Percentiles rank a stretch among this genome's conserved stretches.
Evolutionary conservation across 2,329 filamentous ascomycete species (phyloP).

Genomic region (Fusarium penzigii): DNA sequence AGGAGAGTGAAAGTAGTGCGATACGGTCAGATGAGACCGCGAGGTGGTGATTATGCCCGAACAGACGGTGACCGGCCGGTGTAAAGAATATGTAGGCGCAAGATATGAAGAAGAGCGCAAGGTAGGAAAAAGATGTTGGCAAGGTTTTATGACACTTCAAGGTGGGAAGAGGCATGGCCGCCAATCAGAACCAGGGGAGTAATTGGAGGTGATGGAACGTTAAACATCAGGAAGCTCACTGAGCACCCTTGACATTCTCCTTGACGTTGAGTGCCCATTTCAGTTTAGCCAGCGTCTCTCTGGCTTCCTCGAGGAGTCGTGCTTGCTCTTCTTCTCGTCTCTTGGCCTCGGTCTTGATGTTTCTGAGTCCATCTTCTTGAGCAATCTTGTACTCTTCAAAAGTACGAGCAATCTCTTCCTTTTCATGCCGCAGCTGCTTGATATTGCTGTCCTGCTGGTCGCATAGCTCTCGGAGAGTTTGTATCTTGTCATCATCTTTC

Average conservation of each 20-base stretch:
- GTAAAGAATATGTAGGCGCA: too few species aligned
- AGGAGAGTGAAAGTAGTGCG: background rate
- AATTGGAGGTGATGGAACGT: too few species aligned
- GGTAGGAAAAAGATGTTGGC: too few species aligned
- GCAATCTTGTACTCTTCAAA: slow-evolving; percentile 66
- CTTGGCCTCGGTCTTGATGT: slow-evolving; percentile 59
- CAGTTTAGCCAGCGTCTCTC: slow-evolving; percentile 65
- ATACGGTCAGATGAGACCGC: too few species aligned
- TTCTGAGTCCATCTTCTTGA: slow-evolving; percentile 61
- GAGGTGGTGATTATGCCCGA: too few species aligned
- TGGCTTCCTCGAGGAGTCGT: slow-evolving; percentile 57
- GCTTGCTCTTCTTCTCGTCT: slow-evolving; percentile 63
- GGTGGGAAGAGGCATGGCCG: too few species aligned
- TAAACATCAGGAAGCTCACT: slow-evolving; percentile 36
- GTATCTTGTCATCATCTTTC: slow-evolving; percentile 64
- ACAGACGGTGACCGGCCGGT: too few species aligned
- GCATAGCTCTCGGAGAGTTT: slow-evolving; percentile 65
- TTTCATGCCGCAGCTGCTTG: slow-evolving; percentile 59
- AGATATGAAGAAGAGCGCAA: too few species aligned
- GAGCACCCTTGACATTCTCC: slow-evolving; percentile 57
- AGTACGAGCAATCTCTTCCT: slow-evolving; percentile 58
- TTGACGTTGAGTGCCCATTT: slow-evolving; percentile 73
- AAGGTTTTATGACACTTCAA: too few species aligned
- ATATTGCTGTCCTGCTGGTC: slow-evolving; percentile 74
- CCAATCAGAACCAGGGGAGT: too few species aligned